Conservation (phyloP, 192 early-diverging fungal genomes). For the Mortierella antarctica region DNA sequence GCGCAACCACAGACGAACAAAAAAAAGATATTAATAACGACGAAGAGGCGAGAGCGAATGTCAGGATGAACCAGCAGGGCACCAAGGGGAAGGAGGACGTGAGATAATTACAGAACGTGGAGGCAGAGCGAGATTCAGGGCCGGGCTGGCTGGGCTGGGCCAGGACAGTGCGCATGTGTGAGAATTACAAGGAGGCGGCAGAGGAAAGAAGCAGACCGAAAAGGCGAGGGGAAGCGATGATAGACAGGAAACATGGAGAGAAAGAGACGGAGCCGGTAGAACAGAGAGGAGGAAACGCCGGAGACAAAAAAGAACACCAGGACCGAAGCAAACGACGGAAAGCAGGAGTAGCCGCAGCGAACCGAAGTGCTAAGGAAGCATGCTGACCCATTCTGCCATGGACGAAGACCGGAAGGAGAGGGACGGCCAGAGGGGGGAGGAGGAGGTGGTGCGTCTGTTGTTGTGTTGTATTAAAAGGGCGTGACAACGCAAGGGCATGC, state of each 20-base stretch:
- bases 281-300: neutral
- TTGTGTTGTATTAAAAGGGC: slow-evolving; percentile 29
- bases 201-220: neutral
- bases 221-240: neutral
- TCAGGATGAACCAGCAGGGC: slow-evolving; percentile 8
- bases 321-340: neutral
- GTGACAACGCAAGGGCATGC: slow-evolving; percentile 11
- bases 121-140: too few species aligned
- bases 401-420: too few species aligned
- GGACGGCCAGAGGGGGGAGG: too few species aligned
- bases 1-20: neutral
- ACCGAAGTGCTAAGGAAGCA: too few species aligned
- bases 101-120: neutral
- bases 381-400: too few species aligned
- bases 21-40: slow-evolving; percentile 14
- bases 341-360: neutral
- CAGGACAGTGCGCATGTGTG: neutral
- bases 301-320: neutral
- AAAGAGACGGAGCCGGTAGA: slow-evolving; percentile 1
- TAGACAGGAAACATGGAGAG: slow-evolving; percentile 4
- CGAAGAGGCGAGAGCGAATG: slow-evolving; percentile 5
- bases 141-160: neutral
- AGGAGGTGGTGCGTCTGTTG: too few species aligned
- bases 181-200: slow-evolving; percentile 6
- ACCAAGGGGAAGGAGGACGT: neutral